Percentiles rank a stretch among this genome's conserved stretches.
phyloP scores from a whole-genome alignment of 768 basidiomycete genomes.

The Rhodotorula kratochvilovae region DNA sequence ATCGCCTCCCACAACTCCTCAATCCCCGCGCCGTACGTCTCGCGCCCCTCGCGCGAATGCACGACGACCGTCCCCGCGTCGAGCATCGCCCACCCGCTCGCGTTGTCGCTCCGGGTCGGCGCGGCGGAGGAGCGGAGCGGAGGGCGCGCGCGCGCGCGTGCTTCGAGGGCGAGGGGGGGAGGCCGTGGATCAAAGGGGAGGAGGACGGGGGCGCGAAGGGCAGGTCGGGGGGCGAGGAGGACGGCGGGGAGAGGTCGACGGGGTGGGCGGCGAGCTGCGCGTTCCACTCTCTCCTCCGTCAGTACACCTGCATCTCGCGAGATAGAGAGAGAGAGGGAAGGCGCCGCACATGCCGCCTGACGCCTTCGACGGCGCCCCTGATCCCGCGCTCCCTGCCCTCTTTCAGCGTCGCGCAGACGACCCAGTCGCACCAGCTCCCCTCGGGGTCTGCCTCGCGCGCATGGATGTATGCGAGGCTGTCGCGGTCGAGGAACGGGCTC shows the following conservation, averaged over 20 bases:
- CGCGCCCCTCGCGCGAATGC: constrained; percentile 37
- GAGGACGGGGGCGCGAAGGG: constrained; percentile 28
- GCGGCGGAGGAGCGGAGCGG: constrained; percentile 3
- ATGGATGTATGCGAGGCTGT: constrained; percentile 37
- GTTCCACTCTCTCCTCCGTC: background rate
- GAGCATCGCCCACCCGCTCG: constrained; percentile 38
- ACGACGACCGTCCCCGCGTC: constrained; percentile 40
- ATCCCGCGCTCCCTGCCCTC: constrained; percentile 39
- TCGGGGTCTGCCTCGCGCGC: constrained; percentile 36
- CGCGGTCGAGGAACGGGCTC: constrained; percentile 40
- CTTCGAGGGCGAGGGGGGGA: constrained; percentile 27
- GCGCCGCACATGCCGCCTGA: constrained; percentile 29
- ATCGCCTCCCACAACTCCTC: constrained; percentile 29
- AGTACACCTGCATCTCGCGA: background rate
- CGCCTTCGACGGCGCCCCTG: constrained; percentile 37
- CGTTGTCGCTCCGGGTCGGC: constrained; percentile 11
- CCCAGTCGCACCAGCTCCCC: constrained; percentile 40
- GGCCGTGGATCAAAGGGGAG: constrained; percentile 24
- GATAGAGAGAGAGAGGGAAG: no score
- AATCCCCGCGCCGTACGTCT: constrained; percentile 25
- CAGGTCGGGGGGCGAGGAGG: background rate
- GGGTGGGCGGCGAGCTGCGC: constrained; percentile 28
- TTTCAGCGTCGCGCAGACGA: constrained; percentile 32
- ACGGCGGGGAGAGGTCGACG: constrained; percentile 15
- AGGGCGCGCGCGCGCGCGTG: constrained; percentile 25